Percentiles rank a stretch among this genome's conserved stretches.
phyloP scores from a whole-genome alignment of 345 rosid genomes.

The Dipteronia dyeriana region DNA sequence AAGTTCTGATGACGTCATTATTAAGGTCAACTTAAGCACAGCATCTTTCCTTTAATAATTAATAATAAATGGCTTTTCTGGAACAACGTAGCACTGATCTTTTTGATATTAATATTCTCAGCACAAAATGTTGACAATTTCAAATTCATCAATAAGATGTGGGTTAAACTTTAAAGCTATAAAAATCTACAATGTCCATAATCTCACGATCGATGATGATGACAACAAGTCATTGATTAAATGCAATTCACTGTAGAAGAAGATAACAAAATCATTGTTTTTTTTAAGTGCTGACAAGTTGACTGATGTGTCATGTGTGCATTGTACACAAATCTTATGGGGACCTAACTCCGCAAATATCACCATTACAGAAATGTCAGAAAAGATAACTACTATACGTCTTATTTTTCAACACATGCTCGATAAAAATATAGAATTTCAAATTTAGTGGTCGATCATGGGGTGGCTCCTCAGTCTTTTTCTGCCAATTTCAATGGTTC shows the following conservation, averaged over 20 bases:
- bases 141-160: too few relatives aligned
- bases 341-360: neutral
- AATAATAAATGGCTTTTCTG: too few relatives aligned
- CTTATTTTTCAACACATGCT: neutral
- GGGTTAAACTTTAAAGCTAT: neutral
- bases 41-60: too few relatives aligned
- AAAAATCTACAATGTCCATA: neutral
- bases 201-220: neutral
- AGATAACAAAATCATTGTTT: neutral
- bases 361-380: neutral
- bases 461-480: neutral
- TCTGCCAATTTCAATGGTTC: neutral
- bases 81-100: neutral
- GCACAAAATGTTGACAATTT: neutral
- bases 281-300: too few relatives aligned
- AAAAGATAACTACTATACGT: neutral
- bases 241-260: neutral
- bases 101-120: neutral
- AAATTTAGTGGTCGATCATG: neutral
- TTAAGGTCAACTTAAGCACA: too few relatives aligned
- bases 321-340: too few relatives aligned
- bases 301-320: too few relatives aligned
- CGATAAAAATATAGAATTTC: neutral
- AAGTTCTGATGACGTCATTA: too few relatives aligned
- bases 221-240: neutral